Evolutionary conservation across 345 rosid species (phyloP).

Genomic region (Arabis hirsuta): DNA sequence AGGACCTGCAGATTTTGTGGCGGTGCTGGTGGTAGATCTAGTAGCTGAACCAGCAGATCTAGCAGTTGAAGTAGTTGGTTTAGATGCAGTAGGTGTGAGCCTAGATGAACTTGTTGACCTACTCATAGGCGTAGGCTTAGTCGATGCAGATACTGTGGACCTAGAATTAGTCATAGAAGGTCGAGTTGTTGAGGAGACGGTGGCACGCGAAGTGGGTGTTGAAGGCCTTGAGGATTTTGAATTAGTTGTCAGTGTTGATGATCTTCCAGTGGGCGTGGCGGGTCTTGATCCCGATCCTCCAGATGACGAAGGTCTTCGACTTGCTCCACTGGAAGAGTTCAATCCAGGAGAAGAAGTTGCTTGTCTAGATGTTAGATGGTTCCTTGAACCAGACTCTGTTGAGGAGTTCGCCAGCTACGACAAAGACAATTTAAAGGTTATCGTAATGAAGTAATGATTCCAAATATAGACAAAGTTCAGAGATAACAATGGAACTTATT

Average conservation of each 20-base stretch:
- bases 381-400: slow-evolving; percentile 60
- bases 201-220: slow-evolving; percentile 84
- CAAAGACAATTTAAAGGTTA: slow-evolving; percentile 35
- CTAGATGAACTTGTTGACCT: slow-evolving; percentile 49
- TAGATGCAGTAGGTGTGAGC: slow-evolving; percentile 50
- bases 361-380: slow-evolving; percentile 70
- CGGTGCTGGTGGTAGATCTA: slow-evolving; percentile 48
- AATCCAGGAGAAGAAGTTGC: slow-evolving; percentile 71
- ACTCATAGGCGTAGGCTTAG: slow-evolving; percentile 48
- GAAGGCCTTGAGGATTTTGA: slow-evolving; percentile 76
- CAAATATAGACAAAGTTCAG: slow-evolving; percentile 11
- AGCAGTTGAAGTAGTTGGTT: slow-evolving; percentile 51
- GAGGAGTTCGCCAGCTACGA: slow-evolving; percentile 74
- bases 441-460: slow-evolving; percentile 29
- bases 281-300: slow-evolving; percentile 97
- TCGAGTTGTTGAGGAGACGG: slow-evolving; percentile 59
- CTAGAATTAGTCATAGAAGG: slow-evolving; percentile 38
- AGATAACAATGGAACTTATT: background rate
- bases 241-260: slow-evolving; percentile 54
- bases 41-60: slow-evolving; percentile 49
- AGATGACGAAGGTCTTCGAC: slow-evolving; percentile 92
- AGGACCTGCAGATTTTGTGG: slow-evolving; percentile 57
- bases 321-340: slow-evolving; percentile 61
- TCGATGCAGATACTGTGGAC: slow-evolving; percentile 50
- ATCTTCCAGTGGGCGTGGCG: slow-evolving; percentile 80